Evolutionary conservation across 1,284 basidiomycete species (phyloP).

Genomic region (Golubevia sp.): DNA sequence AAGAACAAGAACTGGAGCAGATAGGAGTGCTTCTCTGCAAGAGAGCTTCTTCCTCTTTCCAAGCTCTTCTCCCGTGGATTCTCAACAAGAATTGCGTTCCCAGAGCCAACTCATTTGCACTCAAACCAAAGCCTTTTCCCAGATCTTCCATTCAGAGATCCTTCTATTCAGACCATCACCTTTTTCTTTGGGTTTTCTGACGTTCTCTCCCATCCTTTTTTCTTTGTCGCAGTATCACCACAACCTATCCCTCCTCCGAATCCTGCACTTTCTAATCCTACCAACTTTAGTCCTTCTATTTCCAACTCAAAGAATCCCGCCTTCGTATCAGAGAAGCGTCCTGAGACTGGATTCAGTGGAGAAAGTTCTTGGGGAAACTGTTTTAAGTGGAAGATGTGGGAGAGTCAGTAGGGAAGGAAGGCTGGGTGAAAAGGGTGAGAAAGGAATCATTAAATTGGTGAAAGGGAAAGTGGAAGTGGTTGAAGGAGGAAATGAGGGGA

Average conservation of each 20-base stretch:
- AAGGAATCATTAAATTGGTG: no score
- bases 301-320: background rate
- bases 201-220: background rate
- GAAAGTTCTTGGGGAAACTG: background rate
- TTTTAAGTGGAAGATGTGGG: background rate
- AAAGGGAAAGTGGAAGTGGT: slow-evolving; percentile 1
- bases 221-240: background rate
- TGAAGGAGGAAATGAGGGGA: slow-evolving; percentile 1
- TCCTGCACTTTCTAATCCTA: background rate
- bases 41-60: no score
- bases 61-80: no score
- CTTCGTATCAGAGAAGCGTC: background rate
- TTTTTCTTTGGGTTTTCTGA: no score
- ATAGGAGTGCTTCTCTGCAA: no score
- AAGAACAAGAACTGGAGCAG: no score
- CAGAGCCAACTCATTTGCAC: no score
- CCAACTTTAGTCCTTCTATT: background rate
- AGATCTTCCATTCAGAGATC: background rate
- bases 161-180: no score
- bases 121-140: no score
- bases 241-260: background rate
- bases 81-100: no score
- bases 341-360: background rate
- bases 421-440: no score
- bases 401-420: background rate